Base-by-base conservation (phyloP, 1,139 yeast genomes). In the Suhomyces bribrorum region DNA sequence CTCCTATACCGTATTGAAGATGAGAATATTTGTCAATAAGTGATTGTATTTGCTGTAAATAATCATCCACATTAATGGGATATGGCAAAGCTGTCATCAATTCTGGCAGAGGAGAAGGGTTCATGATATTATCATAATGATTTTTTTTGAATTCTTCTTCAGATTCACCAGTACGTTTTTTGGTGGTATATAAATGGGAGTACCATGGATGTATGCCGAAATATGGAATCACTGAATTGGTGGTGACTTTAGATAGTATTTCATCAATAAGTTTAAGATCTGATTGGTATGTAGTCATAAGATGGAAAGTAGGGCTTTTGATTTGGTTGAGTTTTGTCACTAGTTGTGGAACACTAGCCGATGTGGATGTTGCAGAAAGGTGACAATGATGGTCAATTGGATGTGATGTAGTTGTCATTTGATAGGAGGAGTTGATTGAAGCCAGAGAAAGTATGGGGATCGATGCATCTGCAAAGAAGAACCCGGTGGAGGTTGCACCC, bases 181-280 rank as follows among this genome's bases (percentile, higher is more conserved):
- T 9, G 6, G 30, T 16, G 11, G 36, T 44, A 25, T 36, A 40
- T 11, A 40, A 31, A 16, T 40, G 44, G 25, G 31, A 20, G 18
- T 40, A 40, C 44, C 44, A 40, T 0, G 97, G 97, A 58, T 92
- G 97, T 4, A 87, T 69, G 0, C 97, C 98, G 56, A 81, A 83
- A 37, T 83, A 79, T 0, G 92, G 83, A 1, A 73, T 60, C 1
- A 84, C 61, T 20, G 51, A 32, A 3, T 46, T 48, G 5, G 57
- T 57, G 1, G 47, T 46, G 3, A 59, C 41, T 8, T 52, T 49
- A 2, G 53, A 59, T 7, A 68, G 60, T 23, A 75, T 43, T 6
- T 42, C 33, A 36, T 63, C 62, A 14, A 77, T 57, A 38, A 64
- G 49, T 7, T 59, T 56, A 36, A 73, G 49, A 53, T 83, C 88